Evolutionary conservation across 352 stramenopile genomes (phyloP).

Genomic region (Globisporangium spinosum): DNA sequence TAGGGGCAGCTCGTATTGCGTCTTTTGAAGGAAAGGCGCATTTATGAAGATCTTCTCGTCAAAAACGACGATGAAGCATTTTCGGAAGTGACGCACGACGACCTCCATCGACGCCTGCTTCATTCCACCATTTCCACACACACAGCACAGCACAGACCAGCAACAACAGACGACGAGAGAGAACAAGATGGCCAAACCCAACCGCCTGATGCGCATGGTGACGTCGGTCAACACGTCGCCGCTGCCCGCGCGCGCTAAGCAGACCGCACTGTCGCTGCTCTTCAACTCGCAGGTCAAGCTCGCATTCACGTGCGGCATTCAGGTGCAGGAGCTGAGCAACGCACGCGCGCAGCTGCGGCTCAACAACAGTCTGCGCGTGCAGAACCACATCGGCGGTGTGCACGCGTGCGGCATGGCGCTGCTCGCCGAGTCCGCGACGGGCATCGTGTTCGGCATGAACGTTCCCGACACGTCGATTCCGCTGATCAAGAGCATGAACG

Average conservation of each 20-base stretch:
- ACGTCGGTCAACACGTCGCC: conserved; percentile 43
- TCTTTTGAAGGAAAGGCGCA: background rate
- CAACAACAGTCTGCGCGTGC: conserved; percentile 69
- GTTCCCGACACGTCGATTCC: conserved; percentile 77
- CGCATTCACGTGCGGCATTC: conserved; percentile 69
- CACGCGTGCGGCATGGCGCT: conserved; percentile 87
- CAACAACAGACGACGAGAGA: background rate
- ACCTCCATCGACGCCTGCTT: background rate
- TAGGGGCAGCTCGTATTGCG: too few species aligned
- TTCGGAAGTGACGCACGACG: background rate
- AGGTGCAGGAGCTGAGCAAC: conserved; percentile 58
- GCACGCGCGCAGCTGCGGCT: conserved; percentile 47
- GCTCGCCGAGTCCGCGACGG: conserved; percentile 75
- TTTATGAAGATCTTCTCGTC: background rate
- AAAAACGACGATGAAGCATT: background rate
- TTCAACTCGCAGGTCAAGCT: conserved; percentile 88
- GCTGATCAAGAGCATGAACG: conserved; percentile 81
- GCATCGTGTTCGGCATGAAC: conserved; percentile 86
- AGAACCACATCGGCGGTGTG: conserved; percentile 88
- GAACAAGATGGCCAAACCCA: conserved; percentile 31
- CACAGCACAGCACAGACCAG: background rate
- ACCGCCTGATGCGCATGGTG: conserved; percentile 58
- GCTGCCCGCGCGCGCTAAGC: conserved; percentile 34
- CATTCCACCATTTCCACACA: background rate
- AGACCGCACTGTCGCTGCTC: conserved; percentile 57